Evolutionary conservation across 768 basidiomycete species (phyloP), one percentile per base, ranked within the genome.

Genomic region (Pulveroboletus ravenelii): DNA sequence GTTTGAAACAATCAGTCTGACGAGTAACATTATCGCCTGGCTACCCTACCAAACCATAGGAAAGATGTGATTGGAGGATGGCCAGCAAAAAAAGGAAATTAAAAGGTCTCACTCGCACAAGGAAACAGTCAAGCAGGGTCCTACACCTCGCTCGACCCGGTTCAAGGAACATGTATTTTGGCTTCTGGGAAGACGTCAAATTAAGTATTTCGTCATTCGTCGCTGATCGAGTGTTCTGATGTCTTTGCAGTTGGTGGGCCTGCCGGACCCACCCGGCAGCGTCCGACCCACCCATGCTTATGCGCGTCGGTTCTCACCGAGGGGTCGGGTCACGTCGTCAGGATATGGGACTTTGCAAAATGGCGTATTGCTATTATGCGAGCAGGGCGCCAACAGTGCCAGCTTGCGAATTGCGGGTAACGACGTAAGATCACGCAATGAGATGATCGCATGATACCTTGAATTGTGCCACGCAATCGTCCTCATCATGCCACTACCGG

Each of bases 381-480:
- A 12, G 18, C 54, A 45, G 47, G 23, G 29, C 1, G 27, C 36
- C 54, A 37, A 59, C 41, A 40, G 38, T n/a, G 30, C 12, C 25
- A 41, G 23, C 6, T 51, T 45, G 41, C 37, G 27, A 53, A 60
- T 58, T 54, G 31, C 36, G 20, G 8, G 41, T 47, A 44, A 59
- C 61, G 47, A 57, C 62, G 64, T 51, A 58, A 70, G 60, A 68
- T 68, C 68, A 68, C 66, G 66, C 66, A 56, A 67, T 69, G 36
- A 1, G 15, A 12, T 42, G 20, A 60, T 62, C 32, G 49, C 56
- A 59, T 50, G 55, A 60, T 56, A 39, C 44, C 35, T 46, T 37
- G 34, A n/a, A 35, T 14, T 38, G 27, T n/a, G 23, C 35, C 40
- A 29, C 54, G 46, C 42, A 40, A 36, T 38, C 40, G 13, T 36